Evolutionary conservation across 1,284 basidiomycete genomes (phyloP).

Genomic region (Clitocybe nebularis): DNA sequence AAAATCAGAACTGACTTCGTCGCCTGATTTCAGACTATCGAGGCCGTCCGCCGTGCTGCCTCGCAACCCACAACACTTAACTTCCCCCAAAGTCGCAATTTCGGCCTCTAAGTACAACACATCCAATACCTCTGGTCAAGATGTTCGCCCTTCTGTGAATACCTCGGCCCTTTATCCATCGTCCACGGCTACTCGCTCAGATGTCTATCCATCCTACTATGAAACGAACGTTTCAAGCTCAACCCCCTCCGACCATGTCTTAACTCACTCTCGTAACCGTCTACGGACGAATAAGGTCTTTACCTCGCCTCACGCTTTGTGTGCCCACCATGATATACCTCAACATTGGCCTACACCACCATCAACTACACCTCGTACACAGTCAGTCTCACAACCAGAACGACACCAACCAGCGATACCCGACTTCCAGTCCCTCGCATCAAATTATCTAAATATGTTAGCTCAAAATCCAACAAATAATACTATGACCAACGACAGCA

Average conservation of each 20-base stretch:
- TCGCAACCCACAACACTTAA: constrained; percentile 19
- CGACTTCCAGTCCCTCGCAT: constrained; percentile 28
- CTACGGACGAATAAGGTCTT: constrained; percentile 37
- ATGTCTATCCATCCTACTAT: constrained; percentile 29
- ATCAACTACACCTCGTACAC: constrained; percentile 43
- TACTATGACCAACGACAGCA: constrained; percentile 22
- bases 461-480: constrained; percentile 30
- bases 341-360: constrained; percentile 63
- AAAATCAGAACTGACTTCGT: constrained; percentile 35
- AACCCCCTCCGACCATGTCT: constrained; percentile 33
- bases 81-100: constrained; percentile 34
- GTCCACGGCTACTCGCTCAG: constrained; percentile 31
- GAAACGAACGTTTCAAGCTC: constrained; percentile 41
- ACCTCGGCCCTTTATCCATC: constrained; percentile 31
- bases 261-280: constrained; percentile 36
- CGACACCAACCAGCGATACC: constrained; percentile 13
- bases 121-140: constrained; percentile 29
- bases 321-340: constrained; percentile 73
- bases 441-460: constrained; percentile 42
- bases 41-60: constrained; percentile 34
- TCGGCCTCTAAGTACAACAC: constrained; percentile 26
- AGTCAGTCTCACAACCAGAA: constrained; percentile 13
- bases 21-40: constrained; percentile 32
- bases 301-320: constrained; percentile 47
- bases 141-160: constrained; percentile 41